Evolutionary conservation across 2,329 filamentous ascomycete species (phyloP).

Genomic region (Hypoxylon sp.): DNA sequence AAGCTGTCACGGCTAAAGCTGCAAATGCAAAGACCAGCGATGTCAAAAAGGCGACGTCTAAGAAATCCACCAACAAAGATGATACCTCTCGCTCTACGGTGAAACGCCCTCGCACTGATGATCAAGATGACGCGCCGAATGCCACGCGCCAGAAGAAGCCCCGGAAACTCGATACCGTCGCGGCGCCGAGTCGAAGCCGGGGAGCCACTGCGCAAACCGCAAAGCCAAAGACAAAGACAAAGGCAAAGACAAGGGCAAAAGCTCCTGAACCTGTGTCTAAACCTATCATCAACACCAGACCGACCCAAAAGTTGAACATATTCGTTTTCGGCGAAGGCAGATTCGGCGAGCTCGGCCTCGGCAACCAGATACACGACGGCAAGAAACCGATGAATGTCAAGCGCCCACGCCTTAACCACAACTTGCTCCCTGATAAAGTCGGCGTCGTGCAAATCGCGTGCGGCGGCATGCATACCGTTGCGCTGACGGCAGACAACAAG

Average conservation of each 20-base stretch:
- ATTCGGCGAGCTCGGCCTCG: slow-evolving; percentile 86
- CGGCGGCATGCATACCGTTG: slow-evolving; percentile 86
- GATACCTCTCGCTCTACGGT: background rate
- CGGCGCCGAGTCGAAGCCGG: background rate
- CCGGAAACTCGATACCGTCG: background rate
- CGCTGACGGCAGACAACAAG: slow-evolving; percentile 83
- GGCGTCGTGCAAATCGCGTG: slow-evolving; percentile 82
- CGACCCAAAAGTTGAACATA: slow-evolving; percentile 69
- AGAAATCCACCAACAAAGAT: background rate
- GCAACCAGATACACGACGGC: slow-evolving; percentile 72
- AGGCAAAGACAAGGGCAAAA: background rate
- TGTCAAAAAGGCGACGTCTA: background rate
- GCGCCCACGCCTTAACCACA: slow-evolving; percentile 78
- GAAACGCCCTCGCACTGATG: background rate
- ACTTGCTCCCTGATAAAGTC: slow-evolving; percentile 69
- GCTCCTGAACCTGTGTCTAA: background rate
- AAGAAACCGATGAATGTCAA: slow-evolving; percentile 79
- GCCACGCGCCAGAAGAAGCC: background rate
- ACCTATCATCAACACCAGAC: slow-evolving; percentile 8
- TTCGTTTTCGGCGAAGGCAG: slow-evolving; percentile 86
- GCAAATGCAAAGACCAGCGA: background rate
- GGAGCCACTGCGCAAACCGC: background rate
- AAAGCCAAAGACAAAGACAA: background rate
- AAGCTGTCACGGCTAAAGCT: background rate
- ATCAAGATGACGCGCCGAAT: slow-evolving; percentile 3